Evolutionary conservation across 345 rosid species (phyloP), one percentile per base, ranked within the genome.

Genomic region (Gossypium longicalyx): DNA sequence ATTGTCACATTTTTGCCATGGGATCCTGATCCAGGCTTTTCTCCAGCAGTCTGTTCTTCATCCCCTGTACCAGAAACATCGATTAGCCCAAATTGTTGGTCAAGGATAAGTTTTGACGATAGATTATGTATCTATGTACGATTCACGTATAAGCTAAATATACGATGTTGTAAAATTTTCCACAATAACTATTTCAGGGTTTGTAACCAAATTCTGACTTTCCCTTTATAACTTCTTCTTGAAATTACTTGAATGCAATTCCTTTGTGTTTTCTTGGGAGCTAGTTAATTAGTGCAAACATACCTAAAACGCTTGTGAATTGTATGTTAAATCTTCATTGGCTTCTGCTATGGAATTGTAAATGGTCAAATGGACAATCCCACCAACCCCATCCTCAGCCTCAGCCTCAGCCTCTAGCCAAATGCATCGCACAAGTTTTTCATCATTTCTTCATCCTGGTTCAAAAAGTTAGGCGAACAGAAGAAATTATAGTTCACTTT

Each of bases 321-420:
- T 48, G 45, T 5, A 67, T 67, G 20, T 53, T 19, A 56, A 56
- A 57, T 9, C 61, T 57, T 9, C 61, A 19, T 56, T 56, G 60
- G 27, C 12, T 20, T 56, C 25, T 20, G 27, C 4, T 20, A 27
- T 56, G 12, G 34, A 58, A 22, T 57, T 58, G 29, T 58, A 22
- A 58, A 11, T 11, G 34, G 62, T 58, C 62, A 58, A 58, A 58
- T 22, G 27, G 1, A n/a, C 4, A 2, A 10, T 9, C 51, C 60
- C 71, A 74, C 75, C 78, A 53, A 78, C 63, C 81, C 63, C 57
- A 60, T 44, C 58, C 64, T 43, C 45, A 67, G 0, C 22, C 13
- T 43, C 45, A 67, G 0, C 22, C 13, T 43, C 41, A 7, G 58
- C 10, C 22, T 58, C 34, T 15, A 60, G 44, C 45, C 23, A 20